Conservation (phyloP, 768 basidiomycete genomes). For the Trametes coccinea region DNA sequence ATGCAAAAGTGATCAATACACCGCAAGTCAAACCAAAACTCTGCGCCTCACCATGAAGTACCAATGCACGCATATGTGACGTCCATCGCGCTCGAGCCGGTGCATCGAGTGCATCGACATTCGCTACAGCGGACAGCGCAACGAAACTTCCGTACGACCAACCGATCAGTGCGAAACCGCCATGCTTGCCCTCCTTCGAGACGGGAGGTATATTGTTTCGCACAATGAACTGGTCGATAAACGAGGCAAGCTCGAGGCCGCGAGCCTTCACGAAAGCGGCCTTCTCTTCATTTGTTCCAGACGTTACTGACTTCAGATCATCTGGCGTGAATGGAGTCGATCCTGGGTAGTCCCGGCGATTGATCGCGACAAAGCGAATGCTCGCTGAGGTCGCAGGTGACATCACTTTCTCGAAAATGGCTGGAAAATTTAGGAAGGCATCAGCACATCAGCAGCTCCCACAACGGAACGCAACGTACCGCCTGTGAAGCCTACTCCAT, state of each 20-base stretch:
- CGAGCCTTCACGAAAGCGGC: constrained; percentile 31
- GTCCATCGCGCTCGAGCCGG: background rate
- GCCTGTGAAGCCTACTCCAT: background rate
- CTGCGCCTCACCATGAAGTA: background rate
- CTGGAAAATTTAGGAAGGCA: background rate
- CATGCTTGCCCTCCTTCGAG: background rate
- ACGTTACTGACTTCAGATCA: constrained; percentile 11
- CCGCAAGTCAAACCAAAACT: no score
- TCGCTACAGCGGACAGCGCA: constrained; percentile 4
- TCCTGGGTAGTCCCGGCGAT: constrained; percentile 28
- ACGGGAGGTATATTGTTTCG: background rate
- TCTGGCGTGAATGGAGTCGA: constrained; percentile 24
- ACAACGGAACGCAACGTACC: background rate
- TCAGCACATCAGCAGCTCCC: background rate
- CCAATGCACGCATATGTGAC: background rate
- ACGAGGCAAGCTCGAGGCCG: constrained; percentile 23
- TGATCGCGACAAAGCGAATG: constrained; percentile 25
- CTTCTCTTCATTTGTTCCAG: constrained; percentile 24
- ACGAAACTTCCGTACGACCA: constrained; percentile 6
- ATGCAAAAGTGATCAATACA: background rate
- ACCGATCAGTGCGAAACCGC: constrained; percentile 12
- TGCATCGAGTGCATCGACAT: background rate
- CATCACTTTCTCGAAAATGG: background rate
- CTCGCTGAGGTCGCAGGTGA: background rate
- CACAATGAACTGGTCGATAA: constrained; percentile 12